A percentile compares a stretch with the other conserved stretches of the same genome.
phyloP scores from a whole-genome alignment of 805 yeast species.

The Tetrapisispora iriomotensis region DNA sequence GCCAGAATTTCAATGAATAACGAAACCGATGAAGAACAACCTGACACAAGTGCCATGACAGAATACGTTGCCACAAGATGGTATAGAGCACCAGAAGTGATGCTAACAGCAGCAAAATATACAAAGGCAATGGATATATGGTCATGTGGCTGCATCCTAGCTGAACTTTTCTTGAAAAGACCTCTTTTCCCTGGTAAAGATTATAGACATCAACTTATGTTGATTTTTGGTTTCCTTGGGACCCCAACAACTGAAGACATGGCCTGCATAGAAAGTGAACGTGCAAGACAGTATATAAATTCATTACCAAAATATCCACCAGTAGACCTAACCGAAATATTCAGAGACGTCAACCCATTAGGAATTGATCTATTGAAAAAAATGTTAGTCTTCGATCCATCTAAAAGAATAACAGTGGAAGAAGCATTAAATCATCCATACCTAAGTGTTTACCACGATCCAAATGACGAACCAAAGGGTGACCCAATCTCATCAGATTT shows the following conservation, averaged over 20 bases:
- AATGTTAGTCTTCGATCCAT: constrained; percentile 75
- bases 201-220: constrained; percentile 80
- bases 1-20: constrained; percentile 38
- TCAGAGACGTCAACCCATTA: constrained; percentile 47
- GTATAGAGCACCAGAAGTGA: constrained; percentile 96
- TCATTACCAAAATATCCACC: constrained; percentile 54
- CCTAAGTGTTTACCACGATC: constrained; percentile 81
- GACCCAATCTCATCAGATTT: constrained; percentile 76
- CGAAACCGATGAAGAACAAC: constrained; percentile 22
- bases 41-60: constrained; percentile 47
- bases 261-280: constrained; percentile 58
- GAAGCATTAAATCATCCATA: constrained; percentile 85
- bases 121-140: constrained; percentile 93
- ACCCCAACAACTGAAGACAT: constrained; percentile 79
- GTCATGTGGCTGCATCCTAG: constrained; percentile 94
- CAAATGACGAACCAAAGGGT: constrained; percentile 84
- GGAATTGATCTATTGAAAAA: constrained; percentile 61
- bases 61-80: constrained; percentile 97
- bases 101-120: constrained; percentile 88
- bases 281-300: constrained; percentile 83
- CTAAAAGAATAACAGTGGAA: constrained; percentile 69
- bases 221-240: constrained; percentile 77
- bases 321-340: constrained; percentile 19
- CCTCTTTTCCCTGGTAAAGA: constrained; percentile 93
- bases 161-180: constrained; percentile 76